Evolutionary conservation across 2,329 filamentous ascomycete species (phyloP).

Genomic region (Stagonosporopsis chrysanthemi): DNA sequence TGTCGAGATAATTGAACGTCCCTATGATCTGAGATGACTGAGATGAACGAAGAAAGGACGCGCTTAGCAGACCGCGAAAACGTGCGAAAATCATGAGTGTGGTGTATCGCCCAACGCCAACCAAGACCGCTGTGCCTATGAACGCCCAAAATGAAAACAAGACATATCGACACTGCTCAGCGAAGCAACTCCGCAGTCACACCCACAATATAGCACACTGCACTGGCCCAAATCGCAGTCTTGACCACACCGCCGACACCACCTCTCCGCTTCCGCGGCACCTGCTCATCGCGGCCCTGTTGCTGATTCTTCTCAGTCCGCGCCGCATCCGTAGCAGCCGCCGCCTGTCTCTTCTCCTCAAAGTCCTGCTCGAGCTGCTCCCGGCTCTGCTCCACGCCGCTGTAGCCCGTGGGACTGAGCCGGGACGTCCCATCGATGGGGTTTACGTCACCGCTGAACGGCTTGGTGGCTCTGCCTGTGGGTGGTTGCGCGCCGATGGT

Average conservation of each 20-base stretch:
- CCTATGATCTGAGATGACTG: neutral
- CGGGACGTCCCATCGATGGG: constrained; percentile 48
- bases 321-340: constrained; percentile 14
- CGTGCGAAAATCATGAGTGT: constrained; percentile 1
- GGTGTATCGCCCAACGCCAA: constrained; percentile 8
- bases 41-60: neutral
- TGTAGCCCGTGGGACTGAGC: constrained; percentile 43
- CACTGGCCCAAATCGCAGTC: constrained; percentile 40
- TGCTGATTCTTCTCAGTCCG: constrained; percentile 11
- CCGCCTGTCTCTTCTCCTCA: constrained; percentile 33
- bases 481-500: neutral
- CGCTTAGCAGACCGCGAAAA: neutral
- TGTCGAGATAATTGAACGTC: neutral
- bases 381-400: constrained; percentile 33
- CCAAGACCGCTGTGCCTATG: neutral
- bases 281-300: neutral
- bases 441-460: constrained; percentile 30
- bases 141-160: neutral
- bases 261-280: constrained; percentile 20
- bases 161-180: neutral
- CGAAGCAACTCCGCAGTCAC: constrained; percentile 38
- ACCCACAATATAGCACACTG: constrained; percentile 43
- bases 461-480: neutral
- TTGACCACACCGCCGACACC: constrained; percentile 35
- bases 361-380: constrained; percentile 35